Evolutionary conservation across 2,329 filamentous ascomycete species (phyloP).

Genomic region (Aspergillus sp.): DNA sequence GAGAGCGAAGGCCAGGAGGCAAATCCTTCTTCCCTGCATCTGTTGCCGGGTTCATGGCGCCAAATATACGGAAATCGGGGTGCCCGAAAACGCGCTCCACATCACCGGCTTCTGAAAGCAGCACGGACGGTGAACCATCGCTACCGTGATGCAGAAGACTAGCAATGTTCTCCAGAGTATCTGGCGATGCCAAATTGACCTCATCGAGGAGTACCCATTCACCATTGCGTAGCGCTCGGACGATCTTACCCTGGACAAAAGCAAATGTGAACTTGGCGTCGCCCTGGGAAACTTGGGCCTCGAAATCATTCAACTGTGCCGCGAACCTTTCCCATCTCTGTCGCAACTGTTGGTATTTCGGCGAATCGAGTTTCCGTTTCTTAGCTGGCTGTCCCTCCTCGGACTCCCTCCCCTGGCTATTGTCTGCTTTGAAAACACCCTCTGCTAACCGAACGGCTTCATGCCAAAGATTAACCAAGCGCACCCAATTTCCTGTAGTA

Average conservation of each 20-base stretch:
- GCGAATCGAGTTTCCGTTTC: slow-evolving; percentile 62
- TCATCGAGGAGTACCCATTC: slow-evolving; percentile 98
- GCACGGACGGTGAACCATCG: slow-evolving; percentile 72
- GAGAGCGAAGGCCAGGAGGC: slow-evolving; percentile 79
- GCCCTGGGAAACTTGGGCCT: slow-evolving; percentile 70
- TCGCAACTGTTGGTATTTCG: slow-evolving; percentile 56
- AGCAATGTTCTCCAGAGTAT: slow-evolving; percentile 90
- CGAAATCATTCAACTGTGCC: slow-evolving; percentile 71
- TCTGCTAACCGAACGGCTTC: slow-evolving; percentile 87
- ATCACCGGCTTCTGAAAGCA: slow-evolving; percentile 90
- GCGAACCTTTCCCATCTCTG: slow-evolving; percentile 81
- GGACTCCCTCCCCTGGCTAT: slow-evolving; percentile 35
- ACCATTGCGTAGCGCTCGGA: slow-evolving; percentile 92
- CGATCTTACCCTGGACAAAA: slow-evolving; percentile 93
- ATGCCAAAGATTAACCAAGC: slow-evolving; percentile 80
- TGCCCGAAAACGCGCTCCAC: slow-evolving; percentile 88
- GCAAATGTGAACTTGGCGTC: slow-evolving; percentile 85
- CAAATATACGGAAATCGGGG: slow-evolving; percentile 92
- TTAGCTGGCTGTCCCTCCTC: slow-evolving; percentile 66
- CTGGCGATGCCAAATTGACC: slow-evolving; percentile 92
- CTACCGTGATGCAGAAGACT: slow-evolving; percentile 77
- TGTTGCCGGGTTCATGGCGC: slow-evolving; percentile 98
- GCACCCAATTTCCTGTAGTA: slow-evolving; percentile 81
- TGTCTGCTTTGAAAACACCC: slow-evolving; percentile 58
- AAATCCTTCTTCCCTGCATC: slow-evolving; percentile 96